A percentile compares a stretch with the other conserved stretches of the same genome.
Conservation (phyloP, 2,329 filamentous ascomycete species). For the Chrysoporthe deuterocubensis region DNA sequence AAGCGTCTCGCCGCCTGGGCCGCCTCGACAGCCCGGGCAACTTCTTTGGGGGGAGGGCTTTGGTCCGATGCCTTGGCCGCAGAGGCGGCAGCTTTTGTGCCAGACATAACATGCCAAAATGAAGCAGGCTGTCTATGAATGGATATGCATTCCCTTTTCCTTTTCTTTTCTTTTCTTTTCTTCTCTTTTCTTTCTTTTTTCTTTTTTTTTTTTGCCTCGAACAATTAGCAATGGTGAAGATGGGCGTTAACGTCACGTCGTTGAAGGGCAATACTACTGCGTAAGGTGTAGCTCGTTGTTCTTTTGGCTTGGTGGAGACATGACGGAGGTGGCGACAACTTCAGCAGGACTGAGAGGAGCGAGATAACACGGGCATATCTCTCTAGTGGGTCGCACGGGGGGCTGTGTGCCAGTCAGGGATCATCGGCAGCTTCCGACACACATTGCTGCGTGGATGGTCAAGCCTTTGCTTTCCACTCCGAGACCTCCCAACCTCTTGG, state of each 20-base stretch:
- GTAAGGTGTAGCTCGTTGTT: slow-evolving; percentile 7
- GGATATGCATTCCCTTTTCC: background rate
- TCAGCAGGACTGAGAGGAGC: background rate
- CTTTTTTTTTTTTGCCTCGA: too few relatives aligned
- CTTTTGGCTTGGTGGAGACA: slow-evolving; percentile 22
- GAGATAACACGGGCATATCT: background rate
- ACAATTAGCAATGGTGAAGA: too few relatives aligned
- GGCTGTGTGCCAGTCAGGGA: background rate
- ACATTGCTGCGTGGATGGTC: background rate
- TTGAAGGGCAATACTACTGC: background rate
- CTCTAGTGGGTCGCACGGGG: background rate
- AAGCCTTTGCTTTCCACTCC: background rate
- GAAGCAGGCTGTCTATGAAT: background rate
- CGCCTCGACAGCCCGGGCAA: slow-evolving; percentile 21
- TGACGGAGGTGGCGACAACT: slow-evolving; percentile 23
- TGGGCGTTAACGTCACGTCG: too few relatives aligned
- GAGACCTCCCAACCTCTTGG: background rate
- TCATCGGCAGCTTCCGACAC: background rate
- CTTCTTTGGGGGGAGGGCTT: slow-evolving; percentile 13
- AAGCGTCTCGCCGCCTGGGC: slow-evolving; percentile 25
- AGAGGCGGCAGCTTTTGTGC: slow-evolving; percentile 12
- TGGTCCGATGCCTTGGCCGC: slow-evolving; percentile 1
- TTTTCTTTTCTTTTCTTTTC: too few relatives aligned
- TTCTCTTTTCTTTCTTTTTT: too few relatives aligned
- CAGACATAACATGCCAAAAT: slow-evolving; percentile 11